Evolutionary conservation across 106 monocot species (phyloP).

Genomic region (Phalaenopsis aphrodite): DNA sequence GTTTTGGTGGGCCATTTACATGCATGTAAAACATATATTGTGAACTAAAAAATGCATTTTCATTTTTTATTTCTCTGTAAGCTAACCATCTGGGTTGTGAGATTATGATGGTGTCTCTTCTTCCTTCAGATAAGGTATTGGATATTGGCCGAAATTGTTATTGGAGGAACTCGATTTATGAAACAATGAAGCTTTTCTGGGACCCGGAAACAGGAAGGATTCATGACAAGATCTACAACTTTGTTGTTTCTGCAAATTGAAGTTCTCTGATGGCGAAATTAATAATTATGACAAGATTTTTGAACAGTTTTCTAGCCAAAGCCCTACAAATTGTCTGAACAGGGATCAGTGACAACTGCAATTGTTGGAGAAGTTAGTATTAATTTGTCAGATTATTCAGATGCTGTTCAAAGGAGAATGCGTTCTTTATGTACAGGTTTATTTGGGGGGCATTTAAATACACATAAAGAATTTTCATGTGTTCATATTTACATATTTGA

Average conservation of each 20-base stretch:
- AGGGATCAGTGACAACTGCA: slow-evolving; percentile 57
- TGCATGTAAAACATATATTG: too few species aligned
- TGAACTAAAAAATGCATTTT: too few species aligned
- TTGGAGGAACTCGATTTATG: slow-evolving; percentile 65
- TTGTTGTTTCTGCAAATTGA: slow-evolving; percentile 63
- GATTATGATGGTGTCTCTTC: too few species aligned
- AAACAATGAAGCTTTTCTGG: slow-evolving; percentile 55
- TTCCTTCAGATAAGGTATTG: slow-evolving; percentile 39
- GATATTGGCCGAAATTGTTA: slow-evolving; percentile 57
- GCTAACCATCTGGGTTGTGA: too few species aligned
- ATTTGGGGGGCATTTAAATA: too few species aligned
- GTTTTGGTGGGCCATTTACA: too few species aligned
- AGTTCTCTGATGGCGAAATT: background rate
- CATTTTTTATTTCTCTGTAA: too few species aligned
- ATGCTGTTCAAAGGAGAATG: slow-evolving; percentile 27
- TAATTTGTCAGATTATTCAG: slow-evolving; percentile 63
- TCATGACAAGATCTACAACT: slow-evolving; percentile 69
- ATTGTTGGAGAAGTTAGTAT: slow-evolving; percentile 61
- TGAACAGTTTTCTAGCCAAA: background rate
- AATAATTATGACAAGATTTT: background rate
- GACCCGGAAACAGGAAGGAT: slow-evolving; percentile 64
- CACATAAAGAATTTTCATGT: too few species aligned
- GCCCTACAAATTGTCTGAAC: background rate
- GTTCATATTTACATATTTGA: too few species aligned
- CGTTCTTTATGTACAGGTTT: too few species aligned